Evolutionary conservation across 2,329 filamentous ascomycete species (phyloP).

Genomic region (Monilinia polystroma): DNA sequence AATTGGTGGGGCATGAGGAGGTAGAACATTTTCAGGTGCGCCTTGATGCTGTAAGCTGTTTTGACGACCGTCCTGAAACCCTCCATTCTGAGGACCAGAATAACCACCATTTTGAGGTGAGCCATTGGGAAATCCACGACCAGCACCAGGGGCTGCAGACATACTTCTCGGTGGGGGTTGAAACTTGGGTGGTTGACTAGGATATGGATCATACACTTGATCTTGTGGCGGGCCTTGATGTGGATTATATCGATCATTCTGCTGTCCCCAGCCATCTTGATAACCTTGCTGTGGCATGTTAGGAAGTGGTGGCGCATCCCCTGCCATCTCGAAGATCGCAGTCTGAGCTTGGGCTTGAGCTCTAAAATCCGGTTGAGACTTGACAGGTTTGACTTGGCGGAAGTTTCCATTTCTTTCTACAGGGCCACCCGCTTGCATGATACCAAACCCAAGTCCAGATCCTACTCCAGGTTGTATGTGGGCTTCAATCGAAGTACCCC

Average conservation of each 20-base stretch:
- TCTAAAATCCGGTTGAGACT: conserved; percentile 66
- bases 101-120: conserved; percentile 26
- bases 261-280: conserved; percentile 35
- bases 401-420: conserved; percentile 42
- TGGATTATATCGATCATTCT: conserved; percentile 31
- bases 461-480: conserved; percentile 32
- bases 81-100: conserved; percentile 26
- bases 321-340: conserved; percentile 73
- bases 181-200: conserved; percentile 31
- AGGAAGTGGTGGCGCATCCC: conserved; percentile 58
- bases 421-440: conserved; percentile 1
- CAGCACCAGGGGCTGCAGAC: conserved; percentile 34
- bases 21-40: conserved; percentile 44
- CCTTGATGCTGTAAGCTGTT: conserved; percentile 33
- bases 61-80: conserved; percentile 24
- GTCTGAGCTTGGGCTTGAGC: conserved; percentile 53
- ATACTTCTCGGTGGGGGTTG: conserved; percentile 35
- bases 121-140: conserved; percentile 26
- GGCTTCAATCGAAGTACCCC: conserved; percentile 37
- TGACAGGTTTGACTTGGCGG: conserved; percentile 55
- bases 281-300: conserved; percentile 34
- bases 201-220: conserved; percentile 31
- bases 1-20: conserved; percentile 61
- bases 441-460: conserved; percentile 5
- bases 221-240: conserved; percentile 25